Evolutionary conservation across 2,329 filamentous ascomycete species (phyloP).

Genomic region (Exophiala sp.): DNA sequence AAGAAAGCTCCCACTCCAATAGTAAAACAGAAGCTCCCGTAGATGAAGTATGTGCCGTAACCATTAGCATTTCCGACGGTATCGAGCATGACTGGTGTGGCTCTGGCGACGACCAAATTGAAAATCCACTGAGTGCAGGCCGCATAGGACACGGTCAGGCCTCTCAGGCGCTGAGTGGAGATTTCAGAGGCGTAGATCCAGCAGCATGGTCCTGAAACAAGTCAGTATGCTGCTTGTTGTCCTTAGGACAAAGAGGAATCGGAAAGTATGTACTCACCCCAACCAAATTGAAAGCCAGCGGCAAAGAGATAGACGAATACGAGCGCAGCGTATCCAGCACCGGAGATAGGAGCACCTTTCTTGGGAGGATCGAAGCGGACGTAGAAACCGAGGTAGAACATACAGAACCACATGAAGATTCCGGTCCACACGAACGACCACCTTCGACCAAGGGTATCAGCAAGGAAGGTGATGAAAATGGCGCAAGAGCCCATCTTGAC

Average conservation of each 20-base stretch:
- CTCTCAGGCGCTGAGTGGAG: slow-evolving; percentile 62
- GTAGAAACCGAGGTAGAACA: slow-evolving; percentile 71
- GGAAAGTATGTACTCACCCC: slow-evolving; percentile 55
- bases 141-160: slow-evolving; percentile 64
- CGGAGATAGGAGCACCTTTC: slow-evolving; percentile 52
- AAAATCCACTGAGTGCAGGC: slow-evolving; percentile 71
- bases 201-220: slow-evolving; percentile 39
- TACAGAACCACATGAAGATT: slow-evolving; percentile 58
- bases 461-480: slow-evolving; percentile 63
- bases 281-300: slow-evolving; percentile 65
- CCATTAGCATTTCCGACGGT: slow-evolving; percentile 46
- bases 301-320: slow-evolving; percentile 72
- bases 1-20: slow-evolving; percentile 67
- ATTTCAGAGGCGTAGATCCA: slow-evolving; percentile 73
- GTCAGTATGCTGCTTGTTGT: neutral
- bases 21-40: slow-evolving; percentile 61
- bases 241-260: no score
- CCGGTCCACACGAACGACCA: slow-evolving; percentile 63
- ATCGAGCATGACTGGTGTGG: slow-evolving; percentile 53
- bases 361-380: slow-evolving; percentile 60
- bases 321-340: slow-evolving; percentile 67
- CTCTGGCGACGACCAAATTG: slow-evolving; percentile 66
- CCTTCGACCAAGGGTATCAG: slow-evolving; percentile 66
- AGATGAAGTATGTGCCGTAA: slow-evolving; percentile 65
- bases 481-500: slow-evolving; percentile 65